Percentiles rank a stretch among this genome's conserved stretches.
These are phyloP conservation scores for Pyrenopolyporus hunteri DNA, from an alignment of 495 filamentous ascomycete genomes.

Conservation along the genomic window DNA sequence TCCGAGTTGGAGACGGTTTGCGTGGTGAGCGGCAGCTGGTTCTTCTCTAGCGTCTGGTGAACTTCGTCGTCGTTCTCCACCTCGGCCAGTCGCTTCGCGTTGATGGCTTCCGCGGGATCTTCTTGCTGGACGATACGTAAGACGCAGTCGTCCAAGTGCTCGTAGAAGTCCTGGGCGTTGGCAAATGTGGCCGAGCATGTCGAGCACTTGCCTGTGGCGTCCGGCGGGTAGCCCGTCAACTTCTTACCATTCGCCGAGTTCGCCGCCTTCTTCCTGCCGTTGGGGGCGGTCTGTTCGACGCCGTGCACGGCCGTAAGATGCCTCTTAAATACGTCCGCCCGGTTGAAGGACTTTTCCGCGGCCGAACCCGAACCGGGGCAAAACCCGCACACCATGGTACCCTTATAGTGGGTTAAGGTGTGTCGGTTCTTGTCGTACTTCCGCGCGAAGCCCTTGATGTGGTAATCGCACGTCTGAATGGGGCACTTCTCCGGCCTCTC, in stretches of 20 bases:
- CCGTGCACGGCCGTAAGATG: slow-evolving; percentile 93
- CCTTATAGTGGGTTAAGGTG: slow-evolving; percentile 97
- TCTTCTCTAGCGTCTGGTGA: slow-evolving; percentile 81
- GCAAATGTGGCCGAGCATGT: slow-evolving; percentile 91
- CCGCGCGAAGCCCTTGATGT: slow-evolving; percentile 91
- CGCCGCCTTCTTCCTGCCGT: slow-evolving; percentile 78
- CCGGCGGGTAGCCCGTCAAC: slow-evolving; percentile 66
- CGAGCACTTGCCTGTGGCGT: slow-evolving; percentile 91
- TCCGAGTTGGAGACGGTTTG: slow-evolving; percentile 64
- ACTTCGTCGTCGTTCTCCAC: slow-evolving; percentile 84
- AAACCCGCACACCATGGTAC: slow-evolving; percentile 98
- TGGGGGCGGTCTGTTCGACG: slow-evolving; percentile 94
- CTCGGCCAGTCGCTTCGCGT: slow-evolving; percentile 81
- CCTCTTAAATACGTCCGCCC: slow-evolving; percentile 98
- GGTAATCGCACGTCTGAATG: slow-evolving; percentile 92
- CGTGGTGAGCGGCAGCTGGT: slow-evolving; percentile 68
- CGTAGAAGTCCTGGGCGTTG: slow-evolving; percentile 97
- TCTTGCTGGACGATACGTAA: slow-evolving; percentile 96
- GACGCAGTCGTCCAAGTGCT: slow-evolving; percentile 99
- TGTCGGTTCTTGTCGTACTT: slow-evolving; percentile 99
- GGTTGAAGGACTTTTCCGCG: slow-evolving; percentile 97
- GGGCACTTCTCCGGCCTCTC: slow-evolving; percentile 97
- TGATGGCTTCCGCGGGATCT: slow-evolving; percentile 94
- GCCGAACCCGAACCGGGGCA: slow-evolving; percentile 91
- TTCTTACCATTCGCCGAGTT: slow-evolving; percentile 55